Conservation (phyloP, 139 green algal genomes). For the Ostreobium quekettii region DNA sequence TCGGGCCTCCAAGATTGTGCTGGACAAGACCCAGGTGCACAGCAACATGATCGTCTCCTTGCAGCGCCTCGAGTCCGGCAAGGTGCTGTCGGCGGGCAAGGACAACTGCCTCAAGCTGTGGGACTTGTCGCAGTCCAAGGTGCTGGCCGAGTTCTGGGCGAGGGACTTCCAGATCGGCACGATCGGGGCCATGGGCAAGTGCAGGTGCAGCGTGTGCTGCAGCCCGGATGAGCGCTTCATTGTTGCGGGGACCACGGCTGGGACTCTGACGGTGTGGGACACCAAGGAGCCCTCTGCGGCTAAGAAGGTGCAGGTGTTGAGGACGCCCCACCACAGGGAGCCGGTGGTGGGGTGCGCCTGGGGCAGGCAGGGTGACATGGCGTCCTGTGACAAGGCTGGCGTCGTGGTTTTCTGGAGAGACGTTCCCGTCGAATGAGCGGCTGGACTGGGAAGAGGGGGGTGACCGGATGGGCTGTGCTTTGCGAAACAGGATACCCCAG, state of each 20-base stretch:
- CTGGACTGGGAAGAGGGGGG: no score
- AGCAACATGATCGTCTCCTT: constrained; percentile 2
- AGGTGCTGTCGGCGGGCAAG: constrained; percentile 2
- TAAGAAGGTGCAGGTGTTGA: not conserved
- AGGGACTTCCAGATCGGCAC: not conserved
- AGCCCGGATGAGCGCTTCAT: constrained; percentile 3
- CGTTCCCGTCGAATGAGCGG: not conserved
- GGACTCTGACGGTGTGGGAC: constrained; percentile 3
- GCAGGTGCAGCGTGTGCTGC: not conserved
- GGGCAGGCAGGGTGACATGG: not conserved
- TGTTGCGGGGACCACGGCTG: not conserved
- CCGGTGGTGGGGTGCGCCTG: constrained; percentile 7
- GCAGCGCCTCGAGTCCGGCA: not conserved
- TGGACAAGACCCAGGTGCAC: not conserved
- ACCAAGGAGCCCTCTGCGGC: no score
- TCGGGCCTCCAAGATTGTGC: not conserved
- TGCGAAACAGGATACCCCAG: no score
- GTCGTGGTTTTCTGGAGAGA: constrained; percentile 6
- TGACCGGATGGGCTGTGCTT: no score
- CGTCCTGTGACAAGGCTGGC: constrained; percentile 3
- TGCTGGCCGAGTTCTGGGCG: not conserved
- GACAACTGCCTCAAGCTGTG: not conserved
- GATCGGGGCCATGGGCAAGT: not conserved
- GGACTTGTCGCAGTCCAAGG: not conserved
- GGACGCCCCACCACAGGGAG: not conserved